Conservation (phyloP, 116 monocot species). For the Dioscorea cayenensis region DNA sequence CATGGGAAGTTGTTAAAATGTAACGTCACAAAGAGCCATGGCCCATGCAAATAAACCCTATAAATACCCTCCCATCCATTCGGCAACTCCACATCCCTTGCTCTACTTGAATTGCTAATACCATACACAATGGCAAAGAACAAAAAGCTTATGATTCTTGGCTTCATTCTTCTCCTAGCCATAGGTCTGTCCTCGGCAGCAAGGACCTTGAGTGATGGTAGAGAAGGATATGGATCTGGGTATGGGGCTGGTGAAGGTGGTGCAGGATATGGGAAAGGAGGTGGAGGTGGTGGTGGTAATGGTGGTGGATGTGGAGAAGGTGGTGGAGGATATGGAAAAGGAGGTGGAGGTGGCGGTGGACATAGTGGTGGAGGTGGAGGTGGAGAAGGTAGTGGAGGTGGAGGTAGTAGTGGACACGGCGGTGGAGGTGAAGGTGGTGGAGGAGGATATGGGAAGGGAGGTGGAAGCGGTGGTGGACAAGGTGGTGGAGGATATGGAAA, state of each 20-base stretch:
- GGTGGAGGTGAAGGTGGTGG: constrained; percentile 7
- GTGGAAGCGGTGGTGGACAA: constrained; percentile 33
- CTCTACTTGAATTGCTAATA: no score
- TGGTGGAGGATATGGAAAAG: constrained; percentile 27
- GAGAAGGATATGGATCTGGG: constrained; percentile 53
- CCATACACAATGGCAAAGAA: no score
- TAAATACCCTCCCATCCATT: no score
- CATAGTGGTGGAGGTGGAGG: constrained; percentile 57
- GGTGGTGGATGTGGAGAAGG: constrained; percentile 7
- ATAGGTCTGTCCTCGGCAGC: no score
- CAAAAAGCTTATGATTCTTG: no score
- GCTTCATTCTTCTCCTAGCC: no score
- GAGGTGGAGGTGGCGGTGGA: constrained; percentile 55
- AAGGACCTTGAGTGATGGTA: constrained; percentile 7
- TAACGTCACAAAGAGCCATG: no score
- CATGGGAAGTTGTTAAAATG: no score
- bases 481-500: constrained; percentile 27
- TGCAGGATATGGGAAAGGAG: constrained; percentile 15
- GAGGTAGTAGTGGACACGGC: constrained; percentile 17
- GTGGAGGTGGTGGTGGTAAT: constrained; percentile 55
- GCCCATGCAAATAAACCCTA: no score
- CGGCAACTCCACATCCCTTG: no score
- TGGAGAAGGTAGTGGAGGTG: constrained; percentile 45
- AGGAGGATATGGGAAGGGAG: constrained; percentile 43
- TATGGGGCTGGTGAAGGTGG: constrained; percentile 3